Conservation (phyloP, 2,329 filamentous ascomycete species). For the Ophiostoma populinum region DNA sequence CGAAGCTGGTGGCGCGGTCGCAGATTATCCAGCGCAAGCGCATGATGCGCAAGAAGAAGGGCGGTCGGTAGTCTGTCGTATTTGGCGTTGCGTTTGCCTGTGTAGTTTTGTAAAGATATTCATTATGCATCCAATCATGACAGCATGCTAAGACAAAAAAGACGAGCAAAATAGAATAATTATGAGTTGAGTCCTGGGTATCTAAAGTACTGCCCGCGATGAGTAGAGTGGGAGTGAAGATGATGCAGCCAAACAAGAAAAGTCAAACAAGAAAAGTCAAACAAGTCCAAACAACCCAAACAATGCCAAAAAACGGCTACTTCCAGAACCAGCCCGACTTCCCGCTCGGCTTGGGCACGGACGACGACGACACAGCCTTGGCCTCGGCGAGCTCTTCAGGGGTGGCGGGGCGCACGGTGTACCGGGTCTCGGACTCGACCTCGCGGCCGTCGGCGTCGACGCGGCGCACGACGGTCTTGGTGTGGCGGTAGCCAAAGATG, state of each 20-base stretch:
- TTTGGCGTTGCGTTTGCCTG: background rate
- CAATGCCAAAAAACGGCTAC: conserved; percentile 8
- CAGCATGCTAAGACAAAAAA: too few species aligned
- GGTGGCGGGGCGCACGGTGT: conserved; percentile 9
- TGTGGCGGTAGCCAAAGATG: conserved; percentile 24
- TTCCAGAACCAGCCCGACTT: conserved; percentile 26
- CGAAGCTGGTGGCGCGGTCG: conserved; percentile 34
- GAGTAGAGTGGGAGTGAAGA: too few species aligned
- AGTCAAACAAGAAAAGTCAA: too few species aligned
- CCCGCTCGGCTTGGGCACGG: background rate
- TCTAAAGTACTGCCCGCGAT: too few species aligned
- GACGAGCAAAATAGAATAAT: too few species aligned
- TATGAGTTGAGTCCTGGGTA: too few species aligned
- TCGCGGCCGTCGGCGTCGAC: conserved; percentile 25
- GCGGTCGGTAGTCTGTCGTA: background rate
- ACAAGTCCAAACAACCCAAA: too few species aligned
- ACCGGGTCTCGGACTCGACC: conserved; percentile 20
- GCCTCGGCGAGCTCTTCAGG: background rate
- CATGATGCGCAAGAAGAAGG: conserved; percentile 48
- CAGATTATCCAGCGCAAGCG: conserved; percentile 77
- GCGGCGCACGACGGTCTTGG: conserved; percentile 22
- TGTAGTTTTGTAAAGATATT: background rate
- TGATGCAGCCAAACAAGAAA: too few species aligned
- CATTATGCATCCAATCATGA: too few species aligned
- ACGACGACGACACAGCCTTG: background rate